A percentile compares a stretch with the other conserved stretches of the same genome.
phyloP scores from a whole-genome alignment of 2,329 filamentous ascomycete species.

The Graphiopsis chlorocephala region DNA sequence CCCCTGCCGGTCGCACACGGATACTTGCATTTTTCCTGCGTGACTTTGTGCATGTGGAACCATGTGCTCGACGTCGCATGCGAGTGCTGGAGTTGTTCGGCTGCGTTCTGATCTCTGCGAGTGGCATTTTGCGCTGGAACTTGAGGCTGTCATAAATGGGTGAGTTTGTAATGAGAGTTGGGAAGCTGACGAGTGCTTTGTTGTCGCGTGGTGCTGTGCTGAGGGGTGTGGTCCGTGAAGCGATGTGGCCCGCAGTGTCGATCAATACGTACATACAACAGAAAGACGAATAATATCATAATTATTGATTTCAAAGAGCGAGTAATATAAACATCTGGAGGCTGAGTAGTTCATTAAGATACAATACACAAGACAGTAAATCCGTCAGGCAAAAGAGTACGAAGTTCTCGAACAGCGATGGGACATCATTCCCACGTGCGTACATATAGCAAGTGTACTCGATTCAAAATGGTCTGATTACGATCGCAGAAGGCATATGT shows the following conservation, averaged over 20 bases:
- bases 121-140: not conserved
- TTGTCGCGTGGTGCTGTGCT: not conserved
- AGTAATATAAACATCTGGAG: not conserved
- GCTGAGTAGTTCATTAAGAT: too few species aligned
- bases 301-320: not conserved
- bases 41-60: constrained; percentile 52
- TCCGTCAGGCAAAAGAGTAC: too few species aligned
- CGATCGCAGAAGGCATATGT: not conserved
- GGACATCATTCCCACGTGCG: not conserved
- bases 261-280: not conserved
- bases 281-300: not conserved
- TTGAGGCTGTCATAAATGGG: not conserved
- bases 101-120: not conserved
- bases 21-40: not conserved
- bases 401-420: too few species aligned
- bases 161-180: not conserved
- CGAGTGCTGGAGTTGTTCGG: constrained; percentile 20
- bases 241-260: not conserved
- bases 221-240: not conserved
- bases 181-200: not conserved
- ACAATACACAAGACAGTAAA: too few species aligned
- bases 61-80: constrained; percentile 67
- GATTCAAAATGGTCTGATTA: not conserved
- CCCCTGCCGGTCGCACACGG: constrained; percentile 42
- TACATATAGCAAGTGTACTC: not conserved